Percentiles rank a stretch among this genome's conserved stretches.
These are phyloP conservation scores for Beauveria sp. DNA, from an alignment of 2,329 filamentous ascomycete species.

Conservation along the genomic window DNA sequence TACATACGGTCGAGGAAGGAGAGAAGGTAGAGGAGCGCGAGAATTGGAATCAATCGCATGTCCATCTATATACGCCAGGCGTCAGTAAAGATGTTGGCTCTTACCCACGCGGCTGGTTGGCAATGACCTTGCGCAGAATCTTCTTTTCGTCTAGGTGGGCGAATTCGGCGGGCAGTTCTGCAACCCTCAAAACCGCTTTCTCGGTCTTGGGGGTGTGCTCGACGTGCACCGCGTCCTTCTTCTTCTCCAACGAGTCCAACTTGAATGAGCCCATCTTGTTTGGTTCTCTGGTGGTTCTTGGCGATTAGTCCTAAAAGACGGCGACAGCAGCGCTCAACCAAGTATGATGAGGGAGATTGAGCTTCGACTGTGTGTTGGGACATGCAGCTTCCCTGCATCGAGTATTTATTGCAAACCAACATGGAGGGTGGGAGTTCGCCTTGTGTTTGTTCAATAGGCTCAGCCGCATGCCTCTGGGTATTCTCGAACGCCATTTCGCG, in stretches of 20 bases:
- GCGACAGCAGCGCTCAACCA: not conserved
- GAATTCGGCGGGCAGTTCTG: slow-evolving; percentile 11
- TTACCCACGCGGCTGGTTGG: not conserved
- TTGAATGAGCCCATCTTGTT: not conserved
- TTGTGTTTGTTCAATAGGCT: too few relatives aligned
- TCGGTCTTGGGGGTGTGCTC: not conserved
- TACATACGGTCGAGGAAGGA: slow-evolving; percentile 50
- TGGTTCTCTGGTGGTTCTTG: not conserved
- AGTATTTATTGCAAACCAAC: too few relatives aligned
- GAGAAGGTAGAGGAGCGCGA: slow-evolving; percentile 56
- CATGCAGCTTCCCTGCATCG: too few relatives aligned
- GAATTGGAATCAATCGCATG: slow-evolving; percentile 41
- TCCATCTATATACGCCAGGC: slow-evolving; percentile 29
- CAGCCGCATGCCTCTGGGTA: too few relatives aligned
- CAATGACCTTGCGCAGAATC: slow-evolving; percentile 39
- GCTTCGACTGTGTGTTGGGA: too few relatives aligned
- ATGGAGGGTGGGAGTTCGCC: too few relatives aligned
- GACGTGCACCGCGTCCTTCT: not conserved
- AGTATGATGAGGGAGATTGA: not conserved
- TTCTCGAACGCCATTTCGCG: too few relatives aligned
- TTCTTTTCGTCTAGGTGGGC: slow-evolving; percentile 42
- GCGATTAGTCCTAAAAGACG: not conserved
- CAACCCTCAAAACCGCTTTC: not conserved
- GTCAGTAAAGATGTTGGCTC: not conserved
- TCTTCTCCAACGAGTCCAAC: not conserved